These are phyloP conservation scores for Phytopythium delawarense DNA, from an alignment of 352 stramenopile genomes.

Conservation along the genomic window DNA sequence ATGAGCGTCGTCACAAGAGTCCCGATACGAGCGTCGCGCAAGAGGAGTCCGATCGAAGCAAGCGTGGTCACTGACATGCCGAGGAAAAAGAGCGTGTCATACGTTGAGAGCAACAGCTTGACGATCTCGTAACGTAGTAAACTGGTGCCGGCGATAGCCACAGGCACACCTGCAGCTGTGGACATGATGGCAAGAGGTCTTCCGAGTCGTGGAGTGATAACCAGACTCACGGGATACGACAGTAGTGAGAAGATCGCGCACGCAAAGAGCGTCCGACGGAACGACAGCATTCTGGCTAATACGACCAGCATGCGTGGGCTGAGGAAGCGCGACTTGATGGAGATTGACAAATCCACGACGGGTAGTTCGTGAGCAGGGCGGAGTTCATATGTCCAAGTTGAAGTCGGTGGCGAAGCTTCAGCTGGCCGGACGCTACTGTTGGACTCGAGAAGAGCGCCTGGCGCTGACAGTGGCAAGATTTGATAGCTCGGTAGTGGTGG, in stretches of 20 bases:
- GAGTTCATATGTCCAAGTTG: constrained; percentile 8
- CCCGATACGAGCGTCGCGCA: not conserved
- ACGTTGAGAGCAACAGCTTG: constrained; percentile 2
- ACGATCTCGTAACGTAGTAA: constrained; percentile 12
- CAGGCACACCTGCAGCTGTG: not conserved
- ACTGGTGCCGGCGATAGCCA: not conserved
- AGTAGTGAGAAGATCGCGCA: not conserved
- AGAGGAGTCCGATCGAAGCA: not conserved
- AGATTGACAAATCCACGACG: constrained; percentile 13
- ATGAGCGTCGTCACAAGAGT: constrained; percentile 5
- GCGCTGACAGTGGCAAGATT: not conserved
- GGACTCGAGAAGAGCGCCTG: not conserved
- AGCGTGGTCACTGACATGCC: constrained; percentile 5
- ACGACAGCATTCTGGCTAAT: constrained; percentile 1
- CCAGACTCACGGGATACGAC: constrained; percentile 5
- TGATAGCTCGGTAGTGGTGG: not conserved
- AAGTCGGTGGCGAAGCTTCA: not conserved
- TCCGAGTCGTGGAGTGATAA: not conserved
- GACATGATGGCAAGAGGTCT: constrained; percentile 2
- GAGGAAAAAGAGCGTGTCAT: constrained; percentile 14
- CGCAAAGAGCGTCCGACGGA: not conserved
- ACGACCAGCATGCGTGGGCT: not conserved
- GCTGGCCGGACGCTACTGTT: not conserved
- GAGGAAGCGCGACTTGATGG: constrained; percentile 18
- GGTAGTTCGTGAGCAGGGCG: constrained; percentile 1